Evolutionary conservation across 768 basidiomycete species (phyloP).

Genomic region (Pulveroboletus sp.): DNA sequence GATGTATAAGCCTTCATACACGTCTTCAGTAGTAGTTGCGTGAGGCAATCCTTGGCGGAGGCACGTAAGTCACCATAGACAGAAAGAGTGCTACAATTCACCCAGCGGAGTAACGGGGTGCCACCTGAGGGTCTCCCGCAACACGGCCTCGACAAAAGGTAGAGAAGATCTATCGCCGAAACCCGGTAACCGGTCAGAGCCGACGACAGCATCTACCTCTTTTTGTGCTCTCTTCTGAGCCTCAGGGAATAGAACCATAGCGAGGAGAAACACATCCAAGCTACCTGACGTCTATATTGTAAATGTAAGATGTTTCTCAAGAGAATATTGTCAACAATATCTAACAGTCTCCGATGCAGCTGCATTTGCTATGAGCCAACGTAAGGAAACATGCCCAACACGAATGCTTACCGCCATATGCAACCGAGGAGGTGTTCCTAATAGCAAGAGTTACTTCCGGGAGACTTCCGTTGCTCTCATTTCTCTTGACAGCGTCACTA

Average conservation of each 20-base stretch:
- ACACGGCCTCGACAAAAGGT: conserved; percentile 23
- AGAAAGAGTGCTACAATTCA: conserved; percentile 6
- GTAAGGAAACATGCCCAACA: background rate
- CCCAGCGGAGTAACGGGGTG: conserved; percentile 20
- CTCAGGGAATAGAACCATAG: conserved; percentile 27
- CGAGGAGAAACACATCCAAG: conserved; percentile 23
- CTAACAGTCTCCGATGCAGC: conserved; percentile 27
- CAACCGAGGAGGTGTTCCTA: conserved; percentile 18
- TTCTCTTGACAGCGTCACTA: conserved; percentile 14
- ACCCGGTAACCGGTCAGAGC: conserved; percentile 15
- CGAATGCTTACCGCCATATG: conserved; percentile 19
- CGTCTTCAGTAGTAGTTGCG: conserved; percentile 16
- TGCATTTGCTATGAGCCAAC: conserved; percentile 7
- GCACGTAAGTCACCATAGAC: background rate
- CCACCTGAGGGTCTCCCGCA: conserved; percentile 23
- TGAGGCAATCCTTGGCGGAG: conserved; percentile 18
- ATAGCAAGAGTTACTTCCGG: conserved; percentile 20
- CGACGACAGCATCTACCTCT: conserved; percentile 23
- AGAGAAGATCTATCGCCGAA: conserved; percentile 22
- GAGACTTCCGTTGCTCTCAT: conserved; percentile 14
- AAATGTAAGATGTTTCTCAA: background rate
- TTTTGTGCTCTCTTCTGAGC: conserved; percentile 20
- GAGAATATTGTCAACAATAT: background rate
- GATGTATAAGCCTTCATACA: conserved; percentile 23
- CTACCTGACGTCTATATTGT: conserved; percentile 17